Percentiles rank a stretch among this genome's conserved stretches.
phyloP scores from a whole-genome alignment of 495 filamentous ascomycete genomes.

The Aspergillus affinis region DNA sequence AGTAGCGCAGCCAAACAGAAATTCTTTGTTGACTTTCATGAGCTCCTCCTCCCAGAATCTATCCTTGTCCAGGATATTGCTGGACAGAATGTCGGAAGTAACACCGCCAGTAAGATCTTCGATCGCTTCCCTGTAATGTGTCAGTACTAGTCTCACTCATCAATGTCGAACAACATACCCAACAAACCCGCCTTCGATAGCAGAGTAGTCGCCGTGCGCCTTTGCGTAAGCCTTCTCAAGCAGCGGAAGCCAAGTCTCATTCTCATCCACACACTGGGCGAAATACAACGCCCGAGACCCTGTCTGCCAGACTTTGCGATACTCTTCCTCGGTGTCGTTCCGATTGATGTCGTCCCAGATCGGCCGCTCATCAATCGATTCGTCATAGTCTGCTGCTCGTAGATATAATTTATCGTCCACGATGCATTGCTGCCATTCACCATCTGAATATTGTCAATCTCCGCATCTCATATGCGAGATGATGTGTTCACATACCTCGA shows the following conservation, averaged over 20 bases:
- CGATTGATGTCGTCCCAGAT: slow-evolving; percentile 73
- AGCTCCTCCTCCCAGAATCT: slow-evolving; percentile 87
- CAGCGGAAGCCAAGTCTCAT: slow-evolving; percentile 93
- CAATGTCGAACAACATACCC: slow-evolving; percentile 43
- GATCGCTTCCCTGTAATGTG: slow-evolving; percentile 66
- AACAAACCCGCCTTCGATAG: slow-evolving; percentile 82
- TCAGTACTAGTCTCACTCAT: slow-evolving; percentile 1
- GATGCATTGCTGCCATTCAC: slow-evolving; percentile 88
- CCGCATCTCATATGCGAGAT: not conserved
- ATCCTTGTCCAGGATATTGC: slow-evolving; percentile 84
- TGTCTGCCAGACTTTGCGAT: slow-evolving; percentile 70
- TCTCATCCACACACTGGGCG: slow-evolving; percentile 78
- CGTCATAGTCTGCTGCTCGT: slow-evolving; percentile 79
- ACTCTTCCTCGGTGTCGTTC: slow-evolving; percentile 73
- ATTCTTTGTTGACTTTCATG: slow-evolving; percentile 80
- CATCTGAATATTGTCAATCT: slow-evolving; percentile 52
- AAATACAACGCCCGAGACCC: slow-evolving; percentile 80
- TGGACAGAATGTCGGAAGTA: slow-evolving; percentile 74
- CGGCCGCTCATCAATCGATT: slow-evolving; percentile 61
- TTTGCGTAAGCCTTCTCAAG: slow-evolving; percentile 97
- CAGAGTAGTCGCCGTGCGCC: slow-evolving; percentile 81
- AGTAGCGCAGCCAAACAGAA: slow-evolving; percentile 81
- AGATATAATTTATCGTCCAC: slow-evolving; percentile 87
- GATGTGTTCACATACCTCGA: slow-evolving; percentile 51
- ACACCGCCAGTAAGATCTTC: slow-evolving; percentile 94